Percentiles rank a stretch among this genome's conserved stretches.
These are phyloP conservation scores for Aspergillus jensenii DNA, from an alignment of 2,329 filamentous ascomycete species.

Conservation along the genomic window DNA sequence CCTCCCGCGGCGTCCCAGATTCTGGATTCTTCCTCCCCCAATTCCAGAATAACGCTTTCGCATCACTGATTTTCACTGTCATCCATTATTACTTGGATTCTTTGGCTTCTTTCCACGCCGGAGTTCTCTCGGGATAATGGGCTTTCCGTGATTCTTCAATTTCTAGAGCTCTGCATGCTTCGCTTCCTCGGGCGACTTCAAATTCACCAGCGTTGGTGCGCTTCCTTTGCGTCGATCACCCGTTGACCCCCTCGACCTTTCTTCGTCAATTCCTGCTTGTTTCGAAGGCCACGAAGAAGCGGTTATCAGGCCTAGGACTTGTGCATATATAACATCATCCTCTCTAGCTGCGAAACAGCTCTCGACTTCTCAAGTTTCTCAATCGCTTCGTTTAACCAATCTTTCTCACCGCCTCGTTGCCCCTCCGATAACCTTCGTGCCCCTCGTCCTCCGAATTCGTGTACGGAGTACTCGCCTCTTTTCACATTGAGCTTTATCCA, in stretches of 20 bases:
- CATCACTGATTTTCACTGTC: not conserved
- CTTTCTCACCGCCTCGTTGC: slow-evolving; percentile 6
- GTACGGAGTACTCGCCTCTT: not conserved
- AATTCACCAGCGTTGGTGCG: not conserved
- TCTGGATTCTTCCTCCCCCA: not conserved
- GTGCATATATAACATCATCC: slow-evolving; percentile 7
- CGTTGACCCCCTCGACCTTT: not conserved
- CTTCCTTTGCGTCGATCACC: not conserved
- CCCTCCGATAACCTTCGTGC: slow-evolving; percentile 5
- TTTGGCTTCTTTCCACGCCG: not conserved
- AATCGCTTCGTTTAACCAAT: slow-evolving; percentile 4
- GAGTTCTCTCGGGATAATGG: not conserved
- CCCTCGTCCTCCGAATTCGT: not conserved
- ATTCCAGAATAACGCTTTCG: not conserved
- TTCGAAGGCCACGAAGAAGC: not conserved
- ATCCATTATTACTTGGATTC: not conserved
- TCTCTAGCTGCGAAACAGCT: not conserved
- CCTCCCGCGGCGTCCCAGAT: not conserved
- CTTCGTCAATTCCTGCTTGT: not conserved
- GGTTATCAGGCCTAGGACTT: not conserved
- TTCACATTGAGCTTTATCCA: not conserved
- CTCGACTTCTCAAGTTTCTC: not conserved
- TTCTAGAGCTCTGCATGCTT: not conserved
- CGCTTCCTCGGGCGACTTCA: not conserved
- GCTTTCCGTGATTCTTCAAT: not conserved